Evolutionary conservation across 192 early-diverging fungal species (phyloP).

Genomic region (Rhizophagus prolifer): DNA sequence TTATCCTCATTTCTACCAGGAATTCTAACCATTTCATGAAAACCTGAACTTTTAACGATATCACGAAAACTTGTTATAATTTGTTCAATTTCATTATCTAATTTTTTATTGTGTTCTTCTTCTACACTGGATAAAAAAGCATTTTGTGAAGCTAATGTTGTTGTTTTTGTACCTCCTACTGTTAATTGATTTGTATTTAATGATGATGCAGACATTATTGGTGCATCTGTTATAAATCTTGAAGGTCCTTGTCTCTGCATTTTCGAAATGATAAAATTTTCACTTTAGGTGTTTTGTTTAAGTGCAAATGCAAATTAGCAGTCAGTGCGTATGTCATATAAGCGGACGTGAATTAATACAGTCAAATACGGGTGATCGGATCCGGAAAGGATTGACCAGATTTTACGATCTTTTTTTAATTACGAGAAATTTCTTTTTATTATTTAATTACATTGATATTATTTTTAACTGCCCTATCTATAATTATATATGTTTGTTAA

Average conservation of each 20-base stretch:
- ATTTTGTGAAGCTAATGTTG: constrained; percentile 24
- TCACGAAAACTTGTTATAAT: constrained; percentile 2
- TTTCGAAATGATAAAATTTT: neutral
- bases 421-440: too few species aligned
- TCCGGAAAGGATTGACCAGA: too few species aligned
- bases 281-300: too few species aligned
- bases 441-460: too few species aligned
- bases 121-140: constrained; percentile 20
- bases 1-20: constrained; percentile 11
- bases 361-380: too few species aligned
- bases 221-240: constrained; percentile 20
- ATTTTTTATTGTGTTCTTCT: constrained; percentile 21
- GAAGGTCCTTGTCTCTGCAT: neutral
- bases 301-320: too few species aligned
- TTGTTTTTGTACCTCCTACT: constrained; percentile 7
- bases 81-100: constrained; percentile 28
- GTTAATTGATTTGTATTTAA: neutral
- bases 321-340: too few species aligned
- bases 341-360: too few species aligned
- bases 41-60: constrained; percentile 16
- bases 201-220: constrained; percentile 10
- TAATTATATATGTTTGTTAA: too few species aligned
- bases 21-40: constrained; percentile 1
- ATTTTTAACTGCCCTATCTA: too few species aligned
- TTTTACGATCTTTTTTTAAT: too few species aligned